These are phyloP conservation scores for Camellia sinensis DNA, from an alignment of 148 eudicot genomes.

Conservation along the genomic window DNA sequence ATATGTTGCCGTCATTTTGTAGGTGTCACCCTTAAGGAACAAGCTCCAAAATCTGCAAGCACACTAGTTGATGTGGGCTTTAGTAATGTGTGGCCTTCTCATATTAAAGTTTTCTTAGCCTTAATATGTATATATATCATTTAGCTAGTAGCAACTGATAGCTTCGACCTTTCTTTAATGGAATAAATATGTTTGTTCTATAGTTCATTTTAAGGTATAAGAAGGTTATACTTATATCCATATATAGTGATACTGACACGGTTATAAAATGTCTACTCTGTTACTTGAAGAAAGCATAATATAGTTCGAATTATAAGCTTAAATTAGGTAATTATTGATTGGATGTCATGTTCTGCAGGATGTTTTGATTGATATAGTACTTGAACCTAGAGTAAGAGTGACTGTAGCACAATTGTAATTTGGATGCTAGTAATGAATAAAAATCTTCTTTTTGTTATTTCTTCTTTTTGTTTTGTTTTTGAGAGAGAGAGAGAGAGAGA, in stretches of 20 bases:
- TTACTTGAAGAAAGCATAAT: too few relatives aligned
- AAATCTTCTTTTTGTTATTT: background rate
- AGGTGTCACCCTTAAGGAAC: conserved; percentile 70
- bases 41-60: conserved; percentile 43
- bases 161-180: too few relatives aligned
- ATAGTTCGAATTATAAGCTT: background rate
- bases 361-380: conserved; percentile 62
- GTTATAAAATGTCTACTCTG: background rate
- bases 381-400: conserved; percentile 75
- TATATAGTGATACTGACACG: background rate
- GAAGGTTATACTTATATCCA: too few relatives aligned
- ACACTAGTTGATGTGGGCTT: conserved; percentile 90
- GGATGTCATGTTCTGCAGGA: conserved; percentile 46
- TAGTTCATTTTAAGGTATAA: too few relatives aligned
- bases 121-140: background rate
- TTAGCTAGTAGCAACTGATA: background rate
- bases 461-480: too few relatives aligned
- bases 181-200: too few relatives aligned
- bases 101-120: background rate
- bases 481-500: too few relatives aligned
- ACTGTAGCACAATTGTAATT: conserved; percentile 62
- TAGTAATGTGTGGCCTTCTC: conserved; percentile 48
- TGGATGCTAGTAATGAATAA: conserved; percentile 47
- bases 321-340: background rate
- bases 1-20: conserved; percentile 16